Percentiles rank a stretch among this genome's conserved stretches.
Conservation (phyloP, 2,329 filamentous ascomycete genomes). For the Aureobasidium leucospermi region DNA sequence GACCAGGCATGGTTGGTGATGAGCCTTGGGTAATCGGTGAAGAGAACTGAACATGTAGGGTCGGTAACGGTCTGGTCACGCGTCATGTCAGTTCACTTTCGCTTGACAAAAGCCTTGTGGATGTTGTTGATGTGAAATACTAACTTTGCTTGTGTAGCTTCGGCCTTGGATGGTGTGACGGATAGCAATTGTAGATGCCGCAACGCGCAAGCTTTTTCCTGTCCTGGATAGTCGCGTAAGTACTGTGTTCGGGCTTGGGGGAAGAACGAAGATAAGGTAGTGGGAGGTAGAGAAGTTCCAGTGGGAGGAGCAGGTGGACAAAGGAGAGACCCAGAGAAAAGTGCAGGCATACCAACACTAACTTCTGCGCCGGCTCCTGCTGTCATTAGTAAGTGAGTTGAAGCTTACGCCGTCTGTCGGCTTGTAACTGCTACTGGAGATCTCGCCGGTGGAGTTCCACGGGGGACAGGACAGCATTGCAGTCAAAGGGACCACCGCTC, state of each 20-base stretch:
- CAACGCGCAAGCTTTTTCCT: no score
- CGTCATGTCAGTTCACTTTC: neutral
- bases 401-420: no score
- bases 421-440: no score
- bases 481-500: no score
- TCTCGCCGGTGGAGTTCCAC: no score
- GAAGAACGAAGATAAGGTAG: neutral
- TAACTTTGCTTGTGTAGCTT: neutral
- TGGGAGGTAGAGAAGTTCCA: neutral
- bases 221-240: neutral
- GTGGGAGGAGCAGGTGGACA: neutral
- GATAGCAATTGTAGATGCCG: no score
- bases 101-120: neutral
- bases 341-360: neutral
- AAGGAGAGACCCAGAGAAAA: neutral
- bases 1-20: neutral
- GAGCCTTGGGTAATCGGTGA: neutral
- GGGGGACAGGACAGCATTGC: no score
- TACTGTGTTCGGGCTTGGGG: neutral
- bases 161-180: no score
- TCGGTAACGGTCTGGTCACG: neutral
- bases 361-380: neutral
- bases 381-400: no score
- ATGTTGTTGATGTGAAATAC: neutral
- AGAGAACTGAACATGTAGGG: neutral